Base-by-base conservation (phyloP, 2,329 filamentous ascomycete species). In the Sphaerulina vaccinii region DNA sequence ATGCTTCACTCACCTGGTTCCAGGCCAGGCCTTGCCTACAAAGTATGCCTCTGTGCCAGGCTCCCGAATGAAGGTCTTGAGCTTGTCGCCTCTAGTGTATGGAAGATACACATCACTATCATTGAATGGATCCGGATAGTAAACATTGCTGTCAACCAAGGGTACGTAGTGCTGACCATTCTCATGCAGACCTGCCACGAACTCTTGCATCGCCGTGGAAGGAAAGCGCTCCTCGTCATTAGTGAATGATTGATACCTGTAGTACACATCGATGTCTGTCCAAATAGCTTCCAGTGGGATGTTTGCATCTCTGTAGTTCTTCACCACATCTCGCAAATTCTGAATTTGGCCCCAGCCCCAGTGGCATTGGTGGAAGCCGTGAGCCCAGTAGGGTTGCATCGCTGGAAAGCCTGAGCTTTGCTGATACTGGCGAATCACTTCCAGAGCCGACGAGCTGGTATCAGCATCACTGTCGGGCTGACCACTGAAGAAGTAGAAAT, bases 321-420 rank as follows among this genome's bases (percentile, higher is more conserved):
- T 69, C 22, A 79, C 72, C 11, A 81, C 73, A 58, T 80, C 79
- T 55, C 85, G 78, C 4, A 89, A 63, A 10, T 81, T 76, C 1
- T 80, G 78, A 80, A 85, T 88, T 59, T 86, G 88, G 19, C 76
- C 71, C 65, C 91, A 92, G 32, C 52, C 55, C 55, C 52, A 57
- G 54, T 86, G 79, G 61, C 87, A 92, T 67, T 95, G 88, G 59
- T 93, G 89, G 65, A 80, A 92, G 1, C 89, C 89, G 54, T 93
- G 82, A 0, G 85, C 83, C 77, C 82, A 92, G 71, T 92, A 92
- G 59, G 87, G 84, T 64, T 90, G 86, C 82, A 92, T 84, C 0
- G 83, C 83, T 1, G 88, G 88, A 4, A 87, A 72, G 0, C 88
- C 88, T 44, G 85, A 73, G 2, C 46, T 79, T 82, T 49, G 72